Percentiles rank a stretch among this genome's conserved stretches.
Evolutionary conservation across 768 basidiomycete genomes (phyloP).

Genomic region (Auriscalpium vulgare): DNA sequence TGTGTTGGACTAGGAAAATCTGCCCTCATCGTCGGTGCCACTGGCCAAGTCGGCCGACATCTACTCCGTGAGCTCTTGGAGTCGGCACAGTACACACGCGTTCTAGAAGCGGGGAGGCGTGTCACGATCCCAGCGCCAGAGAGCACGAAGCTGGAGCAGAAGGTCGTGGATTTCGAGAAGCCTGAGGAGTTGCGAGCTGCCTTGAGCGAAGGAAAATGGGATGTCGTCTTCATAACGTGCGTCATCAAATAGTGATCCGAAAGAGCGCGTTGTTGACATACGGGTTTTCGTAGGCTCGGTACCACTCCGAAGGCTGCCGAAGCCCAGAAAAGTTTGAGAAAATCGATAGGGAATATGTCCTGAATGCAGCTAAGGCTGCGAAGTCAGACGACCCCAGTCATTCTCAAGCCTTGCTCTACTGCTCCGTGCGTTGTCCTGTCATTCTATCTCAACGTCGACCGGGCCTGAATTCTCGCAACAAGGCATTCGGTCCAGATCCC

Average conservation of each 20-base stretch:
- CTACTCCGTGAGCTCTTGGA: constrained; percentile 56
- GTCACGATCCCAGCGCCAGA: constrained; percentile 39
- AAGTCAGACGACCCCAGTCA: constrained; percentile 26
- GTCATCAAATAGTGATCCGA: too few species aligned
- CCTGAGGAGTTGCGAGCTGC: constrained; percentile 35
- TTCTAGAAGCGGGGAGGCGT: constrained; percentile 65
- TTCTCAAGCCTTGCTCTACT: constrained; percentile 58
- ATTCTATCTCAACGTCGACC: too few species aligned
- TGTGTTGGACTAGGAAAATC: constrained; percentile 13
- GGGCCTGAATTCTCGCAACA: too few species aligned
- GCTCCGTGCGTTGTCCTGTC: constrained; percentile 44
- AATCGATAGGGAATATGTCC: constrained; percentile 78
- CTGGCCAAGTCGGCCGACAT: constrained; percentile 59
- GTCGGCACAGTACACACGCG: constrained; percentile 44
- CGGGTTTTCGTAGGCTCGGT: constrained; percentile 41
- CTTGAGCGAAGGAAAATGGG: constrained; percentile 53
- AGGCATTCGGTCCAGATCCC: constrained; percentile 20
- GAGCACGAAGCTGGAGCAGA: constrained; percentile 56
- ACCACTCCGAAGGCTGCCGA: constrained; percentile 53
- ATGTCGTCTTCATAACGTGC: constrained; percentile 66
- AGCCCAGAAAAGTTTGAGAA: constrained; percentile 61
- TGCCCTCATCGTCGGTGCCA: constrained; percentile 71
- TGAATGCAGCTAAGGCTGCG: constrained; percentile 63
- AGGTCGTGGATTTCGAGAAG: constrained; percentile 62
- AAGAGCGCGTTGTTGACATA: too few species aligned